Conservation (phyloP, 805 yeast genomes). For the Saturnispora serradocipensis region DNA sequence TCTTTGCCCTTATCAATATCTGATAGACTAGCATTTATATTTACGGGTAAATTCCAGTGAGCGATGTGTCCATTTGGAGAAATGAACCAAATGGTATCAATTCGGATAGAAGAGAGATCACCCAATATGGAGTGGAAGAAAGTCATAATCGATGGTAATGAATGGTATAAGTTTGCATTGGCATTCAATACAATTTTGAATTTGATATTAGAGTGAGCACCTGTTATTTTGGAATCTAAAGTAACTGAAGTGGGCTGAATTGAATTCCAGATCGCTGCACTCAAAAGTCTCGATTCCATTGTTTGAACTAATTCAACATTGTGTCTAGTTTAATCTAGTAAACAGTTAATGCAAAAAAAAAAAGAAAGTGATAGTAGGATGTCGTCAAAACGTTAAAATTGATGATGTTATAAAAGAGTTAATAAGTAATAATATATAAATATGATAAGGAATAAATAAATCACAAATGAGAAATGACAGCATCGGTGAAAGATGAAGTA, state of each 20-base stretch:
- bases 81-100: background rate
- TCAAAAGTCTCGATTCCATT: background rate
- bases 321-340: background rate
- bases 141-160: background rate
- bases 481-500: constrained; percentile 82
- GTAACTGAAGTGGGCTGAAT: background rate
- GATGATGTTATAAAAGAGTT: constrained; percentile 1
- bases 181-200: background rate
- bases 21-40: constrained; percentile 35
- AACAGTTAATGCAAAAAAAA: background rate
- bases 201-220: background rate
- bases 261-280: background rate
- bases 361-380: background rate
- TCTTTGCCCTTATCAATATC: constrained; percentile 4
- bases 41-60: constrained; percentile 72
- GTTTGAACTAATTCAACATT: background rate
- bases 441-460: background rate
- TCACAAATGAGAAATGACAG: constrained; percentile 74
- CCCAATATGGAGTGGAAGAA: background rate
- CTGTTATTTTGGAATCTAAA: background rate
- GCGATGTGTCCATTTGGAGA: constrained; percentile 19
- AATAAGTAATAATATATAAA: background rate
- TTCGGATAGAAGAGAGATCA: background rate
- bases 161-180: background rate
- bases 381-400: constrained; percentile 1